Percentiles rank a stretch among this genome's conserved stretches.
These are phyloP conservation scores for Rhododendron henanense DNA, from an alignment of 148 eudicot genomes.

Conservation along the genomic window DNA sequence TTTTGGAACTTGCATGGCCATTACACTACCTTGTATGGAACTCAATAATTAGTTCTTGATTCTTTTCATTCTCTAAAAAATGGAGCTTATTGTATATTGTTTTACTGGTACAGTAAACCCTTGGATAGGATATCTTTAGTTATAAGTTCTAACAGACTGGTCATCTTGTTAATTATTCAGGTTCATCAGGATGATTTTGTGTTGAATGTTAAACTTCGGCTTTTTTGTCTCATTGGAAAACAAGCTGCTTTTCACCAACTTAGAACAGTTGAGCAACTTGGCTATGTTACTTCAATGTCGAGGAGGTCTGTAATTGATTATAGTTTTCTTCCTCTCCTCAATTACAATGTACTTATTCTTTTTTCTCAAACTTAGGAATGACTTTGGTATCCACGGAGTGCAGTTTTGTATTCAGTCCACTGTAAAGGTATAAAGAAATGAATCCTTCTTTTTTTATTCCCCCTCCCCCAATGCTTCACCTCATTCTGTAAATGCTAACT, in stretches of 20 bases:
- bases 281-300: not conserved
- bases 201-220: not conserved
- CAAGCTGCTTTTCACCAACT: constrained; percentile 5
- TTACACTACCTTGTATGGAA: not conserved
- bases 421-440: not conserved
- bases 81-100: not conserved
- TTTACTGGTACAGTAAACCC: not conserved
- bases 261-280: constrained; percentile 2
- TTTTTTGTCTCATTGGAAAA: constrained; percentile 1
- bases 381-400: not conserved
- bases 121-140: not conserved
- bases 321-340: not conserved
- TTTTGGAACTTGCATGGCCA: not conserved
- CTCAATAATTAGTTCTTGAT: not conserved
- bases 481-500: not conserved
- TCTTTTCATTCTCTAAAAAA: not conserved
- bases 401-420: not conserved
- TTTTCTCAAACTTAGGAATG: not conserved
- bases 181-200: not conserved
- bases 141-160: not conserved
- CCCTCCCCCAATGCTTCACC: constrained; percentile 36
- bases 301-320: not conserved
- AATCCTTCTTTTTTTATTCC: constrained; percentile 7
- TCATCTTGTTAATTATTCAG: not conserved
- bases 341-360: not conserved